Base-by-base conservation (phyloP, 1,139 yeast genomes). In the Blastobotrys malaysiensis region DNA sequence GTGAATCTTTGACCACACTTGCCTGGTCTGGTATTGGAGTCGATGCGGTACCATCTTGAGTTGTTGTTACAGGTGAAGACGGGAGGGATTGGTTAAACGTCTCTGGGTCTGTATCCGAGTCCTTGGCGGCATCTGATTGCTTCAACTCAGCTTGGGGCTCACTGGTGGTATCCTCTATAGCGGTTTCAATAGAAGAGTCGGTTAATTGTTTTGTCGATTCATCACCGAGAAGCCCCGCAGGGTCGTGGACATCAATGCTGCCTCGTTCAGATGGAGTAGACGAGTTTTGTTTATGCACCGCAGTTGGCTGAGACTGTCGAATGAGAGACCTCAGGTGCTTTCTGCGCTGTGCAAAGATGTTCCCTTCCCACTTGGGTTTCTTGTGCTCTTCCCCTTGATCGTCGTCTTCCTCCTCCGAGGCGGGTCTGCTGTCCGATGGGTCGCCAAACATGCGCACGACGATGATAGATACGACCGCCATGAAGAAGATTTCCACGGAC, bases 401-500 rank as follows among this genome's bases (percentile, higher is more conserved):
- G 57, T 24, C n/a, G 22, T 46, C 26, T n/a, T 26, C 3, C 20
- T 26, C 20, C n/a, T 14, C 11, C 22, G 36, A 18, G 16, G 13
- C 14, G 13, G 36, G 36, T 14, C 39, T 13, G 11, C 39, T 13
- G 39, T n/a, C 39, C 6, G 11, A n/a, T 11, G 5, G 39, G 2
- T 27, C 43, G 11, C 43, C 44, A 18, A 52, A 48, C 16, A 50
- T 19, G 7, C 43, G 46, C 31, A 52, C 47, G 7, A 53, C 47
- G 11, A 52, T 14, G 18, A 45, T 3, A 9, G 65, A 62, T 31
- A 62, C 60, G n/a, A 61, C 50, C 13, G 57, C 54, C 46, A 65
- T 61, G 4, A 59, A 59, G 2, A 57, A 48, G 14, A 61, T 52
- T 48, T 66, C 81, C 69, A 48, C 73, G 54, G 14, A 53, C 84